phyloP scores from a whole-genome alignment of 2,329 filamentous ascomycete genomes.

The Penicillium sp. region DNA sequence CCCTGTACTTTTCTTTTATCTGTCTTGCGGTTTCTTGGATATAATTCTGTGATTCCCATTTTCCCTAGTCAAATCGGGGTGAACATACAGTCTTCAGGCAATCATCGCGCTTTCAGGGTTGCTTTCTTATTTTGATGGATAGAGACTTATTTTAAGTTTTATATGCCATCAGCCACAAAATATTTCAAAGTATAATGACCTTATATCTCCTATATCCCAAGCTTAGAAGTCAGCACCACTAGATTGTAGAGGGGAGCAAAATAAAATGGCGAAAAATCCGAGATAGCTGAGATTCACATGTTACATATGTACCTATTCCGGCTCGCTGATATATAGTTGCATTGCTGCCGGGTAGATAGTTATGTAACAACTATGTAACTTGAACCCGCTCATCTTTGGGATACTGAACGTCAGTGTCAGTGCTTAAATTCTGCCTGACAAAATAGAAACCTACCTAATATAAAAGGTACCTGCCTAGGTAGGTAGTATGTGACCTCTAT shows the following conservation, averaged over 20 bases:
- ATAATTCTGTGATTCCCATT: conserved; percentile 29
- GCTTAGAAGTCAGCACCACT: neutral
- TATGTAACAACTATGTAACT: neutral
- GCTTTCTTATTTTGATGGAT: neutral
- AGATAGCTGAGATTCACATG: too few species aligned
- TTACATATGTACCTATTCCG: neutral
- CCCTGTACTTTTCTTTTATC: conserved; percentile 9
- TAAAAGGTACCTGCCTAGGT: neutral
- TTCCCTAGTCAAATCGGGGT: conserved; percentile 9
- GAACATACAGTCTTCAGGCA: neutral
- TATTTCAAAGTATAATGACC: too few species aligned
- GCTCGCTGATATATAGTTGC: neutral
- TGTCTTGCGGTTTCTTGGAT: conserved; percentile 20
- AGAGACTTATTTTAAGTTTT: too few species aligned
- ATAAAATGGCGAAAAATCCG: too few species aligned
- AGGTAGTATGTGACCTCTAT: neutral
- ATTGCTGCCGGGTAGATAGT: neutral
- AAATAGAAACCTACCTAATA: neutral
- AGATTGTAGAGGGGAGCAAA: too few species aligned
- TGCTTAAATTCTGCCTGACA: neutral
- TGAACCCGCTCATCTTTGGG: neutral
- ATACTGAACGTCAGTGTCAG: neutral
- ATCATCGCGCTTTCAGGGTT: neutral
- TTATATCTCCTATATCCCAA: neutral
- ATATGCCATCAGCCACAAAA: too few species aligned